Evolutionary conservation across 352 stramenopile genomes (phyloP).

Genomic region (Globisporangium orthogonon): DNA sequence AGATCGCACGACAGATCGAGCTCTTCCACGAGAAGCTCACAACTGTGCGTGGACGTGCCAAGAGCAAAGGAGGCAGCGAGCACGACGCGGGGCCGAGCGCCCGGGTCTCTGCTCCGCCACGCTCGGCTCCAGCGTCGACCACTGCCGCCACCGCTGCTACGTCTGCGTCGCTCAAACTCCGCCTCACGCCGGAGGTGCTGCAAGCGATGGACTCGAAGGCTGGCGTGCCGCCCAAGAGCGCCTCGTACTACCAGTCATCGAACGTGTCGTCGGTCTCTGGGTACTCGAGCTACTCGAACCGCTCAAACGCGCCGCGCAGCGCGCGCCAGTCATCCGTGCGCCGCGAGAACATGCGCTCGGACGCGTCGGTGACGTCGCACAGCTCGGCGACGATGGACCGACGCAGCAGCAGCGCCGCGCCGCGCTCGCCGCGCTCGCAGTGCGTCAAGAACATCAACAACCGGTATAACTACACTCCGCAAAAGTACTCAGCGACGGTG

Average conservation of each 20-base stretch:
- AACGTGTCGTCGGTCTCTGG: slow-evolving; percentile 62
- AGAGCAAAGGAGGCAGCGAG: not conserved
- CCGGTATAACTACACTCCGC: slow-evolving; percentile 66
- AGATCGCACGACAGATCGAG: slow-evolving; percentile 52
- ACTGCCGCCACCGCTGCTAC: not conserved
- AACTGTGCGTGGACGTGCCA: slow-evolving; percentile 16
- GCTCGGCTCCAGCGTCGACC: slow-evolving; percentile 10
- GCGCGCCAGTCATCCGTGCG: not conserved
- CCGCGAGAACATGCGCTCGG: slow-evolving; percentile 18
- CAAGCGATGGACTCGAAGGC: slow-evolving; percentile 52
- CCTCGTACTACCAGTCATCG: slow-evolving; percentile 43
- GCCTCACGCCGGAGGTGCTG: slow-evolving; percentile 47
- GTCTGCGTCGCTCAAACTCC: slow-evolving; percentile 26
- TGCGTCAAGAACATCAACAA: slow-evolving; percentile 46
- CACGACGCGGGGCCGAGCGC: not conserved
- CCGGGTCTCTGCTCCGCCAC: not conserved
- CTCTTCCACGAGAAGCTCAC: slow-evolving; percentile 44
- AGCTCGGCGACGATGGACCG: slow-evolving; percentile 43
- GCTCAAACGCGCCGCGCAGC: slow-evolving; percentile 26
- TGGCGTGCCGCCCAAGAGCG: slow-evolving; percentile 36
- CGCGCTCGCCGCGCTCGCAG: slow-evolving; percentile 30
- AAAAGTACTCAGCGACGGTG: slow-evolving; percentile 35
- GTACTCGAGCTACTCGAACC: slow-evolving; percentile 42
- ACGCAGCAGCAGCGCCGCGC: slow-evolving; percentile 13
- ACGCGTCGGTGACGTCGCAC: slow-evolving; percentile 51